Conservation (phyloP, 2,329 filamentous ascomycete species). For the Colletotrichum sublineola region DNA sequence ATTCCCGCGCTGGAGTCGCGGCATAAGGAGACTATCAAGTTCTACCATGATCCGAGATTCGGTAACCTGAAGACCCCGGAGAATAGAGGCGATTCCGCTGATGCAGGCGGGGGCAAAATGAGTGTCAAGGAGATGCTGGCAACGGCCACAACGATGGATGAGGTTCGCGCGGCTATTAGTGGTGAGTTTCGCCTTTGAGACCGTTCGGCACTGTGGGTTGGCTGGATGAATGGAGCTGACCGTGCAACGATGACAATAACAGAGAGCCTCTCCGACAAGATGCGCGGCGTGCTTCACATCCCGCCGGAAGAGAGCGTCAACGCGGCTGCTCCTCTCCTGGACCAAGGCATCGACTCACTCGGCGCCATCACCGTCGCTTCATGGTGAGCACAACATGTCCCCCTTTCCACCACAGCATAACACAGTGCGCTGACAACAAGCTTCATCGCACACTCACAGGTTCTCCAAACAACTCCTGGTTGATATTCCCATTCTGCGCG, state of each 20-base stretch:
- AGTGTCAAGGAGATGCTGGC: slow-evolving; percentile 18
- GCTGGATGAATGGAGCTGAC: too few species aligned
- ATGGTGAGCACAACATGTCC: background rate
- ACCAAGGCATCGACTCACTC: slow-evolving; percentile 19
- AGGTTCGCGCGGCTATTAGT: background rate
- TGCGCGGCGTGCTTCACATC: too few species aligned
- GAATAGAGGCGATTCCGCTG: background rate
- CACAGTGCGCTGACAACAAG: too few species aligned
- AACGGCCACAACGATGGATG: slow-evolving; percentile 2
- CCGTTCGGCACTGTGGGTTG: background rate
- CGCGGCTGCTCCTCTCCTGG: slow-evolving; percentile 4
- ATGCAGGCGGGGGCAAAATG: background rate
- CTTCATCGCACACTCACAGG: too few species aligned
- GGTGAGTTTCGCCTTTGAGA: slow-evolving; percentile 2
- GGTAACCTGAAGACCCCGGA: slow-evolving; percentile 17
- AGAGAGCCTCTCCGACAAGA: too few species aligned
- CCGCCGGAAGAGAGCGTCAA: slow-evolving; percentile 18
- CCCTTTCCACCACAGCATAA: too few species aligned
- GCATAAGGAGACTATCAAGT: background rate
- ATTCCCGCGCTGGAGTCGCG: background rate
- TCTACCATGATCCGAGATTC: slow-evolving; percentile 21
- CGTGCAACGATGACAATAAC: too few species aligned
- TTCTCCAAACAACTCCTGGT: too few species aligned
- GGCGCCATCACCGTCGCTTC: slow-evolving; percentile 23
- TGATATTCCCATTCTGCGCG: too few species aligned